Evolutionary conservation across 2,329 filamentous ascomycete genomes (phyloP), one percentile per base, ranked within the genome.

Genomic region (Clarireedia paspali): DNA sequence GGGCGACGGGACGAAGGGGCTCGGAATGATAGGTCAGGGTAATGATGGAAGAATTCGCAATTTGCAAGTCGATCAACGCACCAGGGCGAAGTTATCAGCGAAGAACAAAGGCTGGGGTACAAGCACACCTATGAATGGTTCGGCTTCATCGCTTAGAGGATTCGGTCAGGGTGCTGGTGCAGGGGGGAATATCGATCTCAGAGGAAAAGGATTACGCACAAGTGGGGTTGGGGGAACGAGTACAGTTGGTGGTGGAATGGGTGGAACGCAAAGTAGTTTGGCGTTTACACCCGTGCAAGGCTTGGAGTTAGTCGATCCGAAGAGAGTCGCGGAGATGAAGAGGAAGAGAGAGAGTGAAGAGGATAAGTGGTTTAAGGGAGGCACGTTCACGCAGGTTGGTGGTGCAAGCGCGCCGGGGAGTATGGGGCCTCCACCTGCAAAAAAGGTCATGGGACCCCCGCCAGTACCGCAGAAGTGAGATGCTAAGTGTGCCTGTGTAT

Each of bases 41-140:
- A 89, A 91, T 68, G 89, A 91, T 61, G 94, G 94, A n/a, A 84
- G 89, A 12, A 89, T 99, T 60, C 88, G 94, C 56, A 86, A 85
- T 36, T 79, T 89, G 50, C 91, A 96, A 72, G 87, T 99, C 67
- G 94, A 99, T 70, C 88, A 94, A 69, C 85, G 92, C 57, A 99
- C 94, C 4, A 84, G 89, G 56, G 94, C 94, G 46, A 96, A 95
- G 71, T 82, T 99, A 45, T 90, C 88, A 68, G 91, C 91, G 70
- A 96, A 95, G 75, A 95, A 92, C 73, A 91, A 95, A 66, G 94
- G 94, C 26, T 99, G 94, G 94, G 92, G 91, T 55, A 84, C 79
- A 46, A 82, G 72, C 5, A 85, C 85, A 38, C 77, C 82, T 3
- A 73, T 83, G 50, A 76, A 79, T 59, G 85, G 85, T 57, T 80